Conservation (phyloP, 306 rosid species). For the Ochetophila trinervis region DNA sequence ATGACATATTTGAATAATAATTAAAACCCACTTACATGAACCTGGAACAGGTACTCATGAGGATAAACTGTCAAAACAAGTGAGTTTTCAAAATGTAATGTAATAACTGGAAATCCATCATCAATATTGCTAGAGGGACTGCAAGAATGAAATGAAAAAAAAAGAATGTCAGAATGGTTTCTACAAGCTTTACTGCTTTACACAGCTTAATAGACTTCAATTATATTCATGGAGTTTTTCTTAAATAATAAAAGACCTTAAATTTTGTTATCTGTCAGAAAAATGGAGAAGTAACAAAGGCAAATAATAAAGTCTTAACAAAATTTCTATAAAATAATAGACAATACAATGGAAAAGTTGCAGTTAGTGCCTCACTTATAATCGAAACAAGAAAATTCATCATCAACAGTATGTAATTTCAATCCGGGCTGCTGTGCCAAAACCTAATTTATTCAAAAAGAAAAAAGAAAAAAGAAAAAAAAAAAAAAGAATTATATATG, state of each 20-base stretch:
- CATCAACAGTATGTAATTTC: slow-evolving; percentile 44
- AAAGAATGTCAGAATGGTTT: slow-evolving; percentile 1
- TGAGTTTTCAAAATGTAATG: slow-evolving; percentile 51
- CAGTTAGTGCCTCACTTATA: slow-evolving; percentile 48
- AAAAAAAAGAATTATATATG: slow-evolving; percentile 10
- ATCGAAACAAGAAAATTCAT: slow-evolving; percentile 58
- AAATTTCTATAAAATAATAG: background rate
- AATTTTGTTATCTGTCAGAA: background rate
- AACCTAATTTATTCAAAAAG: slow-evolving; percentile 39
- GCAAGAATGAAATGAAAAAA: slow-evolving; percentile 27
- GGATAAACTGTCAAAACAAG: slow-evolving; percentile 54
- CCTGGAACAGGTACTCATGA: slow-evolving; percentile 63
- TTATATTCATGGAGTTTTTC: no score
- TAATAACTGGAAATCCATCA: slow-evolving; percentile 60
- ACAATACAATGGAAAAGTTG: slow-evolving; percentile 24
- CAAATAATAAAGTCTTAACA: background rate
- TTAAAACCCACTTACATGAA: slow-evolving; percentile 29
- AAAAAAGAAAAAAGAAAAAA: background rate
- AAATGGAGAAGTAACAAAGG: background rate
- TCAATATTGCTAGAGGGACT: slow-evolving; percentile 65
- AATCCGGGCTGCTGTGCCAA: slow-evolving; percentile 41
- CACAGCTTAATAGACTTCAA: no score
- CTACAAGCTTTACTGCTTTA: background rate
- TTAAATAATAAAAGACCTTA: no score
- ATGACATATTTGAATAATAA: background rate